phyloP scores from a whole-genome alignment of 1,284 basidiomycete genomes.

The Singerocomus inundabilis region DNA sequence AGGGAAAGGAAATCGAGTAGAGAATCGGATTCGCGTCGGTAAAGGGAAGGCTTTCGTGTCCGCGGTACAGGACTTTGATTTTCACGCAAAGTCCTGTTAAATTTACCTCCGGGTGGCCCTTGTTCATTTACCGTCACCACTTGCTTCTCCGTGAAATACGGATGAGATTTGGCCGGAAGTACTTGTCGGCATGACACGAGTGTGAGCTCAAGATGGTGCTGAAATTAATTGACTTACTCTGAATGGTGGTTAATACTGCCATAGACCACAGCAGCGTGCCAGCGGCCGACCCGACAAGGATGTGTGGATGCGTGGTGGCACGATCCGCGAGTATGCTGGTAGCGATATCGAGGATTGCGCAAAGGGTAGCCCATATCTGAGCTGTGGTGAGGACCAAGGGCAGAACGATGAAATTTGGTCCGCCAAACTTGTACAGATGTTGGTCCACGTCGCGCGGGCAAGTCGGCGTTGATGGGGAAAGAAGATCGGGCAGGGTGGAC shows the following conservation, averaged over 20 bases:
- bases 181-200: conserved; percentile 17
- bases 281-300: conserved; percentile 20
- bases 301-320: neutral
- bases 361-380: conserved; percentile 26
- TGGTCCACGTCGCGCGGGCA: neutral
- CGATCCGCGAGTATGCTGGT: conserved; percentile 8
- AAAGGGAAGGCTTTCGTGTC: conserved; percentile 23
- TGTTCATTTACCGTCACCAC: conserved; percentile 1
- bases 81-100: neutral
- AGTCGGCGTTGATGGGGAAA: conserved; percentile 2
- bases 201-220: neutral
- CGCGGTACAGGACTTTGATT: conserved; percentile 2
- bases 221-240: conserved; percentile 20
- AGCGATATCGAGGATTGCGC: conserved; percentile 25
- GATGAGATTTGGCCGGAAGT: conserved; percentile 13
- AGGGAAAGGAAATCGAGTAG: conserved; percentile 34
- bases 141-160: conserved; percentile 9
- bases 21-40: conserved; percentile 28
- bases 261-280: conserved; percentile 30
- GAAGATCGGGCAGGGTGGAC: neutral
- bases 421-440: neutral
- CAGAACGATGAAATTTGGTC: neutral
- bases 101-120: neutral
- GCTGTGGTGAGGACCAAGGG: conserved; percentile 19
- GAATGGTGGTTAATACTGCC: conserved; percentile 17